Conservation (phyloP, 1,284 basidiomycete genomes). For the Termitomyces sp. region DNA sequence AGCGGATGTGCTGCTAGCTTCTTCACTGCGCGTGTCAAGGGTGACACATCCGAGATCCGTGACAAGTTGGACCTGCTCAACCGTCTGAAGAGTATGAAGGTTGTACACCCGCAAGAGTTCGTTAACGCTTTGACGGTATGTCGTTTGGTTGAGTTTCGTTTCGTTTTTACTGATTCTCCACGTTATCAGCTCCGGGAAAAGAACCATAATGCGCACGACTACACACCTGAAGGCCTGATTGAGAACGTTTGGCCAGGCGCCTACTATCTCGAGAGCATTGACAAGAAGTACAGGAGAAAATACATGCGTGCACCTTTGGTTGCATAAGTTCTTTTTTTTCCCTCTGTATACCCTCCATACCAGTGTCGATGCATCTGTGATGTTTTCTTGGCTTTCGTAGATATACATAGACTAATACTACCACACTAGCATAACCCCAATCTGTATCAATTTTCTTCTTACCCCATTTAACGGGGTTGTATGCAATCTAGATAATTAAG, state of each 20-base stretch:
- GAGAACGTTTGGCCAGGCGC: conserved; percentile 93
- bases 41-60: conserved; percentile 77
- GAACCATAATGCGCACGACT: conserved; percentile 91
- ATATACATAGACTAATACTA: conserved; percentile 12
- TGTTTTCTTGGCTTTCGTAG: conserved; percentile 8
- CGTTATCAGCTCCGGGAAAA: conserved; percentile 78
- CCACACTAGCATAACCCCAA: conserved; percentile 4
- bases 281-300: conserved; percentile 89
- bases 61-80: conserved; percentile 76
- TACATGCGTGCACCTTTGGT: conserved; percentile 61
- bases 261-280: conserved; percentile 92
- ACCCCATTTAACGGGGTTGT: conserved; percentile 9
- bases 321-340: neutral
- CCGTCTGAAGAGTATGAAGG: conserved; percentile 82
- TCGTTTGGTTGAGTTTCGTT: conserved; percentile 12
- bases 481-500: conserved; percentile 1
- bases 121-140: conserved; percentile 50
- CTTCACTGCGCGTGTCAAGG: conserved; percentile 83
- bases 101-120: conserved; percentile 82
- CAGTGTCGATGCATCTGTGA: neutral
- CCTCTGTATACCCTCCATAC: conserved; percentile 16
- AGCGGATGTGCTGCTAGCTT: conserved; percentile 89
- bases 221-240: conserved; percentile 80
- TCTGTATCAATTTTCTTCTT: conserved; percentile 15
- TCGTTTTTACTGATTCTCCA: conserved; percentile 1